These are phyloP conservation scores for Tulasnella sp. DNA, from an alignment of 768 basidiomycete species.

Conservation along the genomic window DNA sequence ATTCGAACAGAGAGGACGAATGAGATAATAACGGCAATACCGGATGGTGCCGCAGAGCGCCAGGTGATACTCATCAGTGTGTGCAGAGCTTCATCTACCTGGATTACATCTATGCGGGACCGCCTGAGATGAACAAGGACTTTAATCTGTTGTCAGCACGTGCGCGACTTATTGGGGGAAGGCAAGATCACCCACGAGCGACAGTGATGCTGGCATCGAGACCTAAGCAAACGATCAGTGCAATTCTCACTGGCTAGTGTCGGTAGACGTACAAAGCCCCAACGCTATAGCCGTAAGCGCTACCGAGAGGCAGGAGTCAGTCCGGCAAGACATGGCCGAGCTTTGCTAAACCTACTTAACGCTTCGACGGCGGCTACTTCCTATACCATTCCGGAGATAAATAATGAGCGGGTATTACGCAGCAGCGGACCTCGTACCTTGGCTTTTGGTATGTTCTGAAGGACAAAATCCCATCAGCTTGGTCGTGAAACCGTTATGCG, in stretches of 20 bases:
- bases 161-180: not conserved
- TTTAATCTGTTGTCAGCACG: not conserved
- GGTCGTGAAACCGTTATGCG: not conserved
- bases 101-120: slow-evolving; percentile 17
- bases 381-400: not conserved
- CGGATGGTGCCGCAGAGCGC: slow-evolving; percentile 19
- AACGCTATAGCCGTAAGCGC: slow-evolving; percentile 5
- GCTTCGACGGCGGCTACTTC: not conserved
- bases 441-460: not conserved
- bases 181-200: not conserved
- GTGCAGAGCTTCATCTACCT: slow-evolving; percentile 14
- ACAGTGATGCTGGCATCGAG: slow-evolving; percentile 4
- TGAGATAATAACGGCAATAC: not conserved
- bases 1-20: not conserved
- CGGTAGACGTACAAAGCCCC: not conserved
- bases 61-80: slow-evolving; percentile 20
- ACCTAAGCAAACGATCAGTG: not conserved
- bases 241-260: not conserved
- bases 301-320: not conserved
- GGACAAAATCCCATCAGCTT: not conserved
- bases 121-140: slow-evolving; percentile 8
- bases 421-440: not conserved
- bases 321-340: not conserved
- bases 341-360: not conserved
- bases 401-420: not conserved